Base-by-base conservation (phyloP, 1,139 yeast species). In the Pichia sp. region DNA sequence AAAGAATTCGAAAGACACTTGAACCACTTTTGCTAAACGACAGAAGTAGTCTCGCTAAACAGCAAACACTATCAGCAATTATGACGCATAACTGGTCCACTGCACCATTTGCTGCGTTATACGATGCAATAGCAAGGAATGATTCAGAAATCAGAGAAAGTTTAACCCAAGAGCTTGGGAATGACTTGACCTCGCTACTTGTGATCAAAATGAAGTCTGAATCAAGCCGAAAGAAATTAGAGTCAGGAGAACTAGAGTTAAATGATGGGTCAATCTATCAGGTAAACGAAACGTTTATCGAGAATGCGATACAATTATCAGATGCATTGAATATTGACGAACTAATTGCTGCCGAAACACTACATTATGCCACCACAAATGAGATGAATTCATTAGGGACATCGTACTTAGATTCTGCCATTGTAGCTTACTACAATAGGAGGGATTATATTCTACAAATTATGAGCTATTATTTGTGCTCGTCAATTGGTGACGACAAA, bases 241-340 rank as follows among this genome's bases (percentile, higher is more conserved):
- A 81, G 58, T 70, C 76, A 30, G 80, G 83, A 46, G 75, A 78
- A 25, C 70, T 85, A 12, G 69, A 66, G 19, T 71, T 88, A 48
- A 61, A 72, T 5, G 78, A 75, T 52, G 82, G 76, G 2, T 65
- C 66, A 2, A 72, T 70, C 41, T 80, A 74, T 56, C 72, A 75
- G 49, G 62, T 83, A 7, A 82, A 80, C 57, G 72, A 78, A 46
- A 77, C 78, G 47, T 83, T 83, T 55, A 71, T 80, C 48, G 67
- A 75, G 41, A 70, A 74, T 6, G 73, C 83, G 0, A 70, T 76
- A 3, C 70, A 72, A 31, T 62, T 83, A 13, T 71, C 88, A 0
- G 91, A 85, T 55, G 90, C 85, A 57, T 74, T 85, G 53, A 74
- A 78, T 55, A 71, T 91, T 50, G 95, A 91, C 66, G 86, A 83